phyloP scores from a whole-genome alignment of 768 basidiomycete genomes.

The Porphyrellus cyaneotinctus region DNA sequence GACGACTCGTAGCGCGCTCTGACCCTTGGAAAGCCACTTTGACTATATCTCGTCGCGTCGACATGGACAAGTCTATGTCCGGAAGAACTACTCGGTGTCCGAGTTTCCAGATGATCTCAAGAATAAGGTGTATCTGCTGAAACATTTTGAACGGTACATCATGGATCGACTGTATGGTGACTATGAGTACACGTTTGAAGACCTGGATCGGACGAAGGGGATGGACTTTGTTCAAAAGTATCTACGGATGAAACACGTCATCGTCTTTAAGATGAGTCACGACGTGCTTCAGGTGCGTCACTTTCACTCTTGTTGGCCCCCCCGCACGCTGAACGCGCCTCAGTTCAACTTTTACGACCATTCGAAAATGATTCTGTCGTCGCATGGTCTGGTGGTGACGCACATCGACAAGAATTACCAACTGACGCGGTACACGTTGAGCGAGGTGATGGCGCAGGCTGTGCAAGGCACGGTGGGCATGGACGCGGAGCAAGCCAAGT shows the following conservation, averaged over 20 bases:
- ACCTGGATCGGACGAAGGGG: constrained; percentile 61
- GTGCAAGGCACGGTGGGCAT: constrained; percentile 27
- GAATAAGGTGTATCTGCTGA: constrained; percentile 87
- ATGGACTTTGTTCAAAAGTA: constrained; percentile 98
- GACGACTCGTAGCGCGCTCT: not conserved
- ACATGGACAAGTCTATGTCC: constrained; percentile 62
- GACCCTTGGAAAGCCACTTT: constrained; percentile 52
- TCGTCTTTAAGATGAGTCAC: constrained; percentile 94
- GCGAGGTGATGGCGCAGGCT: constrained; percentile 61
- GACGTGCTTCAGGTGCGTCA: constrained; percentile 83
- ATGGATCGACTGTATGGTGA: constrained; percentile 85
- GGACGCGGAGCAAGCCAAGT: constrained; percentile 56
- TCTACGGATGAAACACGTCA: constrained; percentile 93
- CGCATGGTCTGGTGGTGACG: constrained; percentile 72
- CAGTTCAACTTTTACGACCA: constrained; percentile 99
- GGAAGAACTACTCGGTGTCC: constrained; percentile 66
- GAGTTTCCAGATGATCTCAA: constrained; percentile 79
- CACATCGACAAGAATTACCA: constrained; percentile 89
- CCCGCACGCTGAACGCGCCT: not conserved
- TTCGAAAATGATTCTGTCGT: constrained; percentile 87
- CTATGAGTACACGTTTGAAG: constrained; percentile 77
- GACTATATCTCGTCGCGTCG: constrained; percentile 78
- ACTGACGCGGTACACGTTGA: constrained; percentile 68
- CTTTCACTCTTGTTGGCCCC: not conserved
- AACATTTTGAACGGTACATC: constrained; percentile 94